These are phyloP conservation scores for Talaromyces sp. DNA, from an alignment of 2,329 filamentous ascomycete genomes.

Conservation along the genomic window DNA sequence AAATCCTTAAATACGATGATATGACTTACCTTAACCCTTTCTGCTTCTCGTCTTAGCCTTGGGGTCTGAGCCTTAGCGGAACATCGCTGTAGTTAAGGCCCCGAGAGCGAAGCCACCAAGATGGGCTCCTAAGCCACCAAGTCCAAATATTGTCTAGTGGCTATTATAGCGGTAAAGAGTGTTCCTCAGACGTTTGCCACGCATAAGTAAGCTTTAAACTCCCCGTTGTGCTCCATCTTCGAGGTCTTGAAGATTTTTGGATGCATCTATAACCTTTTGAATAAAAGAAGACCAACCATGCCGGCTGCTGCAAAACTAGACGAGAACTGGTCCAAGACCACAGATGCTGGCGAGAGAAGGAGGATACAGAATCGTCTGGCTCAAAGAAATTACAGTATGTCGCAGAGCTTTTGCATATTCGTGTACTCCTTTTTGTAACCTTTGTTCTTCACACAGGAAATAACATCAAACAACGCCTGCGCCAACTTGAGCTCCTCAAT, in stretches of 20 bases:
- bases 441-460: background rate
- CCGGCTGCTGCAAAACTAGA: background rate
- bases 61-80: background rate
- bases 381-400: constrained; percentile 6
- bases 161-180: background rate
- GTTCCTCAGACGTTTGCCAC: background rate
- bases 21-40: background rate
- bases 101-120: background rate
- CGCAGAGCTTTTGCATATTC: background rate
- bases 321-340: constrained; percentile 1
- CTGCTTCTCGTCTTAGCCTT: background rate
- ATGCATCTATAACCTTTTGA: background rate
- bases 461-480: constrained; percentile 6
- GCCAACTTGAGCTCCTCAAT: constrained; percentile 1
- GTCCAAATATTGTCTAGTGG: background rate
- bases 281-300: background rate
- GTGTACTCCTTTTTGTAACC: background rate
- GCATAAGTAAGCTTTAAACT: background rate
- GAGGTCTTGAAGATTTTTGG: background rate
- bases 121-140: background rate
- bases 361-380: background rate
- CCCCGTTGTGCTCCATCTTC: background rate
- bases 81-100: background rate
- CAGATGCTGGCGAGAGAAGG: background rate
- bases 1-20: background rate